Conservation (phyloP, 1,139 yeast genomes). For the Hansenula sp. region DNA sequence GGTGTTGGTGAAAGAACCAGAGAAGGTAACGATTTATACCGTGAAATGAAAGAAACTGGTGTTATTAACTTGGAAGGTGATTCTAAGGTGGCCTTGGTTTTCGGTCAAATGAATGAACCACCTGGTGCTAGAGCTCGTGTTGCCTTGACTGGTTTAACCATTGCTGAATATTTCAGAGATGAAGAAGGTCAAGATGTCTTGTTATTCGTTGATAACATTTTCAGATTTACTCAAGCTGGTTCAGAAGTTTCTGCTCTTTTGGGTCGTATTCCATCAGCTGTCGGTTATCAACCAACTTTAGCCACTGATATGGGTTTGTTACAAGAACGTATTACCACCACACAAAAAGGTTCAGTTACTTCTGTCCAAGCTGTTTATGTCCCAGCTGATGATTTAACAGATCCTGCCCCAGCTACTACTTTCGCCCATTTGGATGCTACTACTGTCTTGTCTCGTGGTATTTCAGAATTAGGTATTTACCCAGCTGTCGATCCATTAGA, state of each 20-base stretch:
- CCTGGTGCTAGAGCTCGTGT: conserved; percentile 99
- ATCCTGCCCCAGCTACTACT: conserved; percentile 99
- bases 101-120: conserved; percentile 99
- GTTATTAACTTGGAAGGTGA: conserved; percentile 99
- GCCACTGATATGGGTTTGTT: conserved; percentile 99
- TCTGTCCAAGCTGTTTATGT: conserved; percentile 99
- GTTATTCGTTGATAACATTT: conserved; percentile 99
- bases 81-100: conserved; percentile 98
- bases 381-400: conserved; percentile 99
- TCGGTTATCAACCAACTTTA: conserved; percentile 99
- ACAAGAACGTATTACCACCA: conserved; percentile 99
- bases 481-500: conserved; percentile 99
- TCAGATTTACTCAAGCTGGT: conserved; percentile 99
- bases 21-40: conserved; percentile 99
- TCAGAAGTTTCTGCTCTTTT: conserved; percentile 99
- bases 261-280: conserved; percentile 99
- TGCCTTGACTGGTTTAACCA: conserved; percentile 98
- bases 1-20: conserved; percentile 99
- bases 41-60: conserved; percentile 99
- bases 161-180: conserved; percentile 99
- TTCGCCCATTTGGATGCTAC: conserved; percentile 99
- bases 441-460: conserved; percentile 99
- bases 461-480: conserved; percentile 99
- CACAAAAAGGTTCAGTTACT: conserved; percentile 99
- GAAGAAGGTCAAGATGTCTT: conserved; percentile 99